Percentiles rank a stretch among this genome's conserved stretches.
phyloP scores from a whole-genome alignment of 176 grass and related monocot genomes.

The Oryza brachyantha region DNA sequence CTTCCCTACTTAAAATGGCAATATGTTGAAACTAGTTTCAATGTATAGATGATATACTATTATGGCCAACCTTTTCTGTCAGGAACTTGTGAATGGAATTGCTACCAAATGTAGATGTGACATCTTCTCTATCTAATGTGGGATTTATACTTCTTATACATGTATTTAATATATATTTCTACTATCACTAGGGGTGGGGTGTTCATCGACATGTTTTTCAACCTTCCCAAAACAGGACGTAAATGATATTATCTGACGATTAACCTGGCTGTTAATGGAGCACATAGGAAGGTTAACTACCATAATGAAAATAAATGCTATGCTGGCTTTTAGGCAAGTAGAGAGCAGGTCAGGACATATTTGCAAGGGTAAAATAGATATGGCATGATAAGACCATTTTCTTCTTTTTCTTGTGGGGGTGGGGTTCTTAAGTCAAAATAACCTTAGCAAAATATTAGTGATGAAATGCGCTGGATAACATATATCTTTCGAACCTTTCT shows the following conservation, averaged over 20 bases:
- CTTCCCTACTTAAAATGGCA: background rate
- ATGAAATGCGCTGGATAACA: no score
- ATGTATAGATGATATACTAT: conserved; percentile 3
- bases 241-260: no score
- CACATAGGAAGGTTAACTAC: background rate
- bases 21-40: conserved; percentile 2
- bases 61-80: background rate
- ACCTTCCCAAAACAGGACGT: no score
- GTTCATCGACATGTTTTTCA: no score
- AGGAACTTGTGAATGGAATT: background rate
- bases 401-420: background rate
- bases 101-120: background rate
- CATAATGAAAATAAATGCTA: background rate
- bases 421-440: no score
- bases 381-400: background rate
- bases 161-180: background rate
- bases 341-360: background rate
- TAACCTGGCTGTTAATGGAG: no score
- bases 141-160: background rate
- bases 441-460: no score
- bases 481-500: background rate
- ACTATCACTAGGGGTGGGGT: background rate
- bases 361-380: no score
- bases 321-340: background rate
- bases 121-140: background rate